Percentiles rank a stretch among this genome's conserved stretches.
Conservation (phyloP, 805 yeast species). For the Starmerella apicola region DNA sequence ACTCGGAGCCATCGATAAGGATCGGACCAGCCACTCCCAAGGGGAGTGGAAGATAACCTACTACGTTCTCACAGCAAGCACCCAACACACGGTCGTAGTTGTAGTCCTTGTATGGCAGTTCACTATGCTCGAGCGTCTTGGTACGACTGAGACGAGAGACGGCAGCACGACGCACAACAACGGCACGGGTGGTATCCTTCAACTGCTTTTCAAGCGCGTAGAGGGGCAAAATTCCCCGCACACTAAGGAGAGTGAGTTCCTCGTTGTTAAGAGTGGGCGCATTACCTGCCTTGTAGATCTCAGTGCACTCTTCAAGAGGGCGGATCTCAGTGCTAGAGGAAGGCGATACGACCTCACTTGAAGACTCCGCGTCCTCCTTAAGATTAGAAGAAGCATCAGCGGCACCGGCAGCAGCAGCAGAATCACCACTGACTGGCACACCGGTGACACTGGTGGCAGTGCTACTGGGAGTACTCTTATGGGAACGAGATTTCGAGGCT, state of each 20-base stretch:
- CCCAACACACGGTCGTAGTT: constrained; percentile 95
- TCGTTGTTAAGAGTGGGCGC: constrained; percentile 53
- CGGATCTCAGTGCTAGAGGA: constrained; percentile 13
- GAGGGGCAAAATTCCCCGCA: constrained; percentile 69
- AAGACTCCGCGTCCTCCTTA: background rate
- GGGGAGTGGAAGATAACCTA: constrained; percentile 93
- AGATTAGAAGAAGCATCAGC: background rate
- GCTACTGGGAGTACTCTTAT: background rate
- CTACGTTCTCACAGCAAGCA: constrained; percentile 97
- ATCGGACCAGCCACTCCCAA: constrained; percentile 97
- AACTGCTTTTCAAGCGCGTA: constrained; percentile 91
- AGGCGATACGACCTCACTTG: background rate
- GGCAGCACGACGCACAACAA: constrained; percentile 82
- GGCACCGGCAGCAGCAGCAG: background rate
- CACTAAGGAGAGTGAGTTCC: constrained; percentile 61
- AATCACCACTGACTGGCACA: background rate
- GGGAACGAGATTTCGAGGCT: background rate
- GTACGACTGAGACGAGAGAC: constrained; percentile 73
- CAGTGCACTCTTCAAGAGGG: constrained; percentile 47
- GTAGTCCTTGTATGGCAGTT: constrained; percentile 69
- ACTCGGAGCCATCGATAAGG: constrained; percentile 75
- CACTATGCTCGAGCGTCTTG: constrained; percentile 57
- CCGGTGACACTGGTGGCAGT: background rate
- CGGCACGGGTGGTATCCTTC: constrained; percentile 84
- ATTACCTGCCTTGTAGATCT: constrained; percentile 56